A percentile compares a stretch with the other conserved stretches of the same genome.
Evolutionary conservation across 192 early-diverging fungal species (phyloP).

Genomic region (Gigaspora rosea): DNA sequence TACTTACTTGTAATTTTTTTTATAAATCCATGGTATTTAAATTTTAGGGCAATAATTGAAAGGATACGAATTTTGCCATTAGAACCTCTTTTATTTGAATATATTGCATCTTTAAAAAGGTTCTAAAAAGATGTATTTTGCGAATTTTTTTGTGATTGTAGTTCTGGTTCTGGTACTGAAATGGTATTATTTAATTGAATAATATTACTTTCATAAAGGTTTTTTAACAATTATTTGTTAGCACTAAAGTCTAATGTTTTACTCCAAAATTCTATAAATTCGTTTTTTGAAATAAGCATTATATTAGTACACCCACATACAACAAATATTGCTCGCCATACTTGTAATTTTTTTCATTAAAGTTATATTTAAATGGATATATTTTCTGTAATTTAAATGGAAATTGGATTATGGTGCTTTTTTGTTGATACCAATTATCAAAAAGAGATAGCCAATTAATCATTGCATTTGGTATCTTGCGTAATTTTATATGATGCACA

Average conservation of each 20-base stretch:
- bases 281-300: background rate
- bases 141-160: background rate
- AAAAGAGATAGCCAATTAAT: background rate
- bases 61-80: background rate
- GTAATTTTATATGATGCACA: background rate
- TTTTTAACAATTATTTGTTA: background rate
- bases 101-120: background rate
- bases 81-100: no score
- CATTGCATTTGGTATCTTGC: conserved; percentile 1
- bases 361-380: background rate
- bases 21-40: no score
- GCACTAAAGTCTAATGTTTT: background rate
- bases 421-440: background rate
- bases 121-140: no score
- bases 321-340: background rate
- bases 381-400: background rate
- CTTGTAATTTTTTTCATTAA: background rate
- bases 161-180: background rate
- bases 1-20: background rate
- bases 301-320: background rate
- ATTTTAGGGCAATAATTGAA: background rate
- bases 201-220: no score
- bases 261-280: conserved; percentile 5
- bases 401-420: background rate
- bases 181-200: no score